A percentile compares a stretch with the other conserved stretches of the same genome.
Evolutionary conservation across 169 alveolate genomes (phyloP).

Genomic region (Cryptosporidium xiaoi): DNA sequence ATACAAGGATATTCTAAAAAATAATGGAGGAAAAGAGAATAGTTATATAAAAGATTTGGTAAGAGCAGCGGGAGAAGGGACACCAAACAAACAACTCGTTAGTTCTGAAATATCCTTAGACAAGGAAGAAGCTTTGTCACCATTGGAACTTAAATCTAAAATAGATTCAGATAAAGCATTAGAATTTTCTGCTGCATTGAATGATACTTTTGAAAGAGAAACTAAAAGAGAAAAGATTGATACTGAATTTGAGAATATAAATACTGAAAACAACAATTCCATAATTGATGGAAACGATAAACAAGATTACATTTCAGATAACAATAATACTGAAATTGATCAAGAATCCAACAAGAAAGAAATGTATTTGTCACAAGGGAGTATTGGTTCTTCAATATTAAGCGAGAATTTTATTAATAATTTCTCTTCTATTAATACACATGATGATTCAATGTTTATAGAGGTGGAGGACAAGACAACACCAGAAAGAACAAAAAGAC

Average conservation of each 20-base stretch:
- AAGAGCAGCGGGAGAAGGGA: background rate
- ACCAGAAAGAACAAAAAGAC: slow-evolving; percentile 45
- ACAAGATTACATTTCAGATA: background rate
- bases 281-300: background rate
- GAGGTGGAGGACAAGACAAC: slow-evolving; percentile 47
- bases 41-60: background rate
- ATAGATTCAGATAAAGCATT: background rate
- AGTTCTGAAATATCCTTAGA: no score
- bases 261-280: background rate
- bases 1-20: slow-evolving; percentile 24
- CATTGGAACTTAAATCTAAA: background rate
- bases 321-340: background rate
- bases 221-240: background rate
- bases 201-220: background rate
- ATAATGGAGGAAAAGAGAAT: slow-evolving; percentile 32
- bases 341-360: background rate
- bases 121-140: no score
- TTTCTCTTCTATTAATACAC: slow-evolving; percentile 7
- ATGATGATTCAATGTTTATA: slow-evolving; percentile 36
- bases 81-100: background rate
- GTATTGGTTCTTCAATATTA: slow-evolving; percentile 20
- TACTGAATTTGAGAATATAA: background rate
- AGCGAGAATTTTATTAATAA: no score
- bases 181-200: background rate
- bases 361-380: background rate